Conservation (phyloP, 2,329 filamentous ascomycete species). For the Colletotrichum truncatum region DNA sequence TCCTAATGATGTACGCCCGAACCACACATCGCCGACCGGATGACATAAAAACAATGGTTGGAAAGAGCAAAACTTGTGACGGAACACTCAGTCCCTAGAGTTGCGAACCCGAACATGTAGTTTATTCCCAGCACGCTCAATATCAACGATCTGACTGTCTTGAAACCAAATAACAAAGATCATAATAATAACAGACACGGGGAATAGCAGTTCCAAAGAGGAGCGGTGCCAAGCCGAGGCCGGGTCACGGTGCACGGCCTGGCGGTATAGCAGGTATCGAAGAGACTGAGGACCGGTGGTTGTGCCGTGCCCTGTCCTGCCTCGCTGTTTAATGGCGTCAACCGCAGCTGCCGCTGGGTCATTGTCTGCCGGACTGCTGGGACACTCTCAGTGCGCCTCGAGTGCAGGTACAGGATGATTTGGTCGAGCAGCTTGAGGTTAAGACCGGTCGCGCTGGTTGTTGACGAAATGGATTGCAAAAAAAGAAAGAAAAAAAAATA, state of each 20-base stretch:
- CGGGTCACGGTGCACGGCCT: conserved; percentile 25
- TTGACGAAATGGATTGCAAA: background rate
- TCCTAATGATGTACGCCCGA: background rate
- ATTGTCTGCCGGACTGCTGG: conserved; percentile 4
- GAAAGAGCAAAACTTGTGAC: conserved; percentile 15
- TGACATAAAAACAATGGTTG: conserved; percentile 5
- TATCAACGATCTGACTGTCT: background rate
- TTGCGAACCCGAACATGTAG: background rate
- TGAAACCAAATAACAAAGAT: conserved; percentile 16
- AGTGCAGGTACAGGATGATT: background rate
- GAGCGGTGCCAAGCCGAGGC: conserved; percentile 19
- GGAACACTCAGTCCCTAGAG: background rate
- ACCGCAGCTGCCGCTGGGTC: conserved; percentile 19
- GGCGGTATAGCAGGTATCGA: conserved; percentile 14
- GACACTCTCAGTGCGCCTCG: background rate
- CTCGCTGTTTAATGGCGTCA: conserved; percentile 3
- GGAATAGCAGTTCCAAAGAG: background rate
- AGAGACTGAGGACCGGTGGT: background rate
- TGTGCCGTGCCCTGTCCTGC: background rate
- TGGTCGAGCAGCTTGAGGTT: conserved; percentile 4
- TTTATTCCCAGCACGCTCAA: background rate
- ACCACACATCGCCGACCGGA: conserved; percentile 16
- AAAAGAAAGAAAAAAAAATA: background rate
- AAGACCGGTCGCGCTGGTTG: background rate
- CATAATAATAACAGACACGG: conserved; percentile 19